A percentile compares a stretch with the other conserved stretches of the same genome.
Conservation (phyloP, 139 green algal genomes). For the Tetraselmis chui region DNA sequence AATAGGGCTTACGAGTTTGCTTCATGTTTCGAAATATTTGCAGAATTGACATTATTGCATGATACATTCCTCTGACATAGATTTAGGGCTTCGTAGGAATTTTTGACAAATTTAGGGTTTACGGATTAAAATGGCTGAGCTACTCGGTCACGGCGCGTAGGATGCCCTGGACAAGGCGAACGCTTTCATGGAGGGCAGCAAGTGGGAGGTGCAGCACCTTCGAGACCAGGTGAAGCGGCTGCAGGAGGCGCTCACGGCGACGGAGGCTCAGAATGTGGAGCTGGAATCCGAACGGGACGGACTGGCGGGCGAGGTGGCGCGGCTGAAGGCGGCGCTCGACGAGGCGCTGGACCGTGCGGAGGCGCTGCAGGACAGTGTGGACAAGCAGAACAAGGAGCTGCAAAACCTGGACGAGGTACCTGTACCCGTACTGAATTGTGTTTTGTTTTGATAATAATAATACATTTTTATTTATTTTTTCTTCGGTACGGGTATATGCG, state of each 20-base stretch:
- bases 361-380: not conserved
- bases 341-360: not conserved
- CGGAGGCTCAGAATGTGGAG: not conserved
- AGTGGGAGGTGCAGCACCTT: not conserved
- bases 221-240: not conserved
- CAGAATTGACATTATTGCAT: too few relatives aligned
- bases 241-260: not conserved
- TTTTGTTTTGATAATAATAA: too few relatives aligned
- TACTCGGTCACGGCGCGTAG: not conserved
- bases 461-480: too few relatives aligned
- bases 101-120: too few relatives aligned
- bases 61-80: too few relatives aligned
- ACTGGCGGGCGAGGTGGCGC: not conserved
- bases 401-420: not conserved
- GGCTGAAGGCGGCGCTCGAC: not conserved
- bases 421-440: too few relatives aligned
- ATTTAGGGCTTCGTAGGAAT: too few relatives aligned
- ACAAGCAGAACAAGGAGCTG: not conserved
- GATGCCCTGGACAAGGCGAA: not conserved
- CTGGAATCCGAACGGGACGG: not conserved
- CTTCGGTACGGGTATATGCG: too few relatives aligned
- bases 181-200: not conserved
- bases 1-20: too few relatives aligned
- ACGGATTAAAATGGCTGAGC: too few relatives aligned
- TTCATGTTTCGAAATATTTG: too few relatives aligned